Conservation (phyloP, 2,329 filamentous ascomycete species). For the Fusarium penzigii region DNA sequence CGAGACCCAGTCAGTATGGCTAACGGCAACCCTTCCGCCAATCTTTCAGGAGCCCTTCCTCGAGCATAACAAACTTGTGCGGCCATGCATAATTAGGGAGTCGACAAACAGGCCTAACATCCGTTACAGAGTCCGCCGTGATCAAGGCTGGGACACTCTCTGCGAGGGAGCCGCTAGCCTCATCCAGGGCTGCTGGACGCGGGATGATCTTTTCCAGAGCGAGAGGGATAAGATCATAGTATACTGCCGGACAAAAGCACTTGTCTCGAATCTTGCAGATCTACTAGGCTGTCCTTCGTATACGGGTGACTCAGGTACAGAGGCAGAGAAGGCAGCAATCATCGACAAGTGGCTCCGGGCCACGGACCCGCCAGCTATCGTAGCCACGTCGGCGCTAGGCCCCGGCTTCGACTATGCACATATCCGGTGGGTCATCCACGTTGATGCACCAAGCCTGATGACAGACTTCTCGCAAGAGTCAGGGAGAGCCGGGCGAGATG, state of each 20-base stretch:
- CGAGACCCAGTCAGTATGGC: conserved; percentile 1
- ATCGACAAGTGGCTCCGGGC: conserved; percentile 1
- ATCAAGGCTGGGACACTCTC: background rate
- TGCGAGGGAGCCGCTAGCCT: background rate
- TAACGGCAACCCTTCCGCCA: conserved; percentile 1
- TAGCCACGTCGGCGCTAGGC: conserved; percentile 2
- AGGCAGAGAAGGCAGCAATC: background rate
- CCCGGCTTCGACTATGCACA: conserved; percentile 4
- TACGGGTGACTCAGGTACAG: background rate
- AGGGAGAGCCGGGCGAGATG: conserved; percentile 1
- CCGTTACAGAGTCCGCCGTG: background rate
- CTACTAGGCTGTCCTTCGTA: conserved; percentile 1
- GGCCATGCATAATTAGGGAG: conserved; percentile 4
- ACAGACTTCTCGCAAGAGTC: conserved; percentile 5
- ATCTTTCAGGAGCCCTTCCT: conserved; percentile 1
- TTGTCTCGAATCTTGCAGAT: background rate
- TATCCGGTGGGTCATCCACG: conserved; percentile 2
- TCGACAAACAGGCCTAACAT: conserved; percentile 7
- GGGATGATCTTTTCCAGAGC: background rate
- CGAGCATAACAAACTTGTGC: conserved; percentile 1
- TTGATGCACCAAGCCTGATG: background rate
- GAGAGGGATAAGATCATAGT: conserved; percentile 1
- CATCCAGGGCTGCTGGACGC: background rate
- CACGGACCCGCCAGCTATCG: background rate
- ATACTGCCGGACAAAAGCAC: conserved; percentile 1